Base-by-base conservation (phyloP, 208 protist species). In the Naegleria fowleri region DNA sequence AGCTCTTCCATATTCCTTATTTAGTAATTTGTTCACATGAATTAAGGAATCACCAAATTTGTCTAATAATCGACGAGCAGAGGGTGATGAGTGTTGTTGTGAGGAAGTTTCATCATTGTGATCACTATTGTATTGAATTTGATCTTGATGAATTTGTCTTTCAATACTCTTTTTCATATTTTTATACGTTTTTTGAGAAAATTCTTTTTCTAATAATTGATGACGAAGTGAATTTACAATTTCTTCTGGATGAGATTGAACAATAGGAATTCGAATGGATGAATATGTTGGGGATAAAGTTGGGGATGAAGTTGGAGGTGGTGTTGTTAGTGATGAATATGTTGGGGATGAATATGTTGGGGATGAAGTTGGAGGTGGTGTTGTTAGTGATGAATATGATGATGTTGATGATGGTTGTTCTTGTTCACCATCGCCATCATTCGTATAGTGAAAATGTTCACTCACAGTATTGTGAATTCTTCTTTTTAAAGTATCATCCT, bases 1-100 rank as follows among this genome's bases (percentile, higher is more conserved):
- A 29, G 48, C 39, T 39, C 79, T 76, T 11, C 95, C 95, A 93
- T 93, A 97, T 40, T 91, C 86, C 16, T 88, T 48, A 76, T 94
- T 96, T 51, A 95, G 93, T 2, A 97, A 85, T 16, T 87, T 48
- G 90, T 97, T 96, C 52, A 97, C 95, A 90, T 92, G 91, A 75
- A 94, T 93, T 9, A 97, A 90, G 33, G 95, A 97, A 92, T 96
- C 95, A n/a, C 94, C 95, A 93, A 96, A 97, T 33, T 92, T 93
- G 87, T 97, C 95, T 4, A 95, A n/a, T 59, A 95, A 76, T 87
- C 90, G 90, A 88, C 94, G 11, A 7, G 33, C 0, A 40, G 13
- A 5, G 13, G 33, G 75, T 5, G 22, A 38, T 2, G 33, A 83
- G 11, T 5, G 19, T 13, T 83, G 16, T 83, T 22, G 4, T 7